Evolutionary conservation across 345 rosid species (phyloP), one percentile per base, ranked within the genome.

Genomic region (Streptanthus diversifolius): DNA sequence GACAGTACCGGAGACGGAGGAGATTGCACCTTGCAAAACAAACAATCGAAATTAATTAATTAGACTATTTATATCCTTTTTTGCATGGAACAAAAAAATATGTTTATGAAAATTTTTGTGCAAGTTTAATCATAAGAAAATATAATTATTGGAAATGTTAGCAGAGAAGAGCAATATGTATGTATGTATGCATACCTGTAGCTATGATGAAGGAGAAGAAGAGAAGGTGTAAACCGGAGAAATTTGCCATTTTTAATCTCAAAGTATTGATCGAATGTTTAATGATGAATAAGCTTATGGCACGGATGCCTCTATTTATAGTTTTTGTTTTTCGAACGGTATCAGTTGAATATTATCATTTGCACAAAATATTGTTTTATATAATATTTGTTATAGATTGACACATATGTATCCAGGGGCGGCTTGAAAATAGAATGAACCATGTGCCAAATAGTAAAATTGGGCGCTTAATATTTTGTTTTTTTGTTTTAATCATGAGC

Each of bases 121-220:
- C 13, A 32, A 32, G 1, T 36, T 3, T 53, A 6, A 13, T 53
- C 35, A 7, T 17, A 57, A 57, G 43, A 13, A 37, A 19, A 22
- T 5, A 11, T 58, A 4, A 18, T 57, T 57, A 22, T 36, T 21
- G 9, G 24, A 67, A 68, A 39, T 40, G 9, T 17, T 53, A 9
- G 7, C 21, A 27, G 19, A 19, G 41, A 44, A 41, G 35, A 9
- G 40, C 24, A 44, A n/a, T n/a, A 47, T 15, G 9, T 27, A 17
- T n/a, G n/a, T 13, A 12, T 49, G 55, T 49, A 12, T 49, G 10
- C 14, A 59, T 51, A 72, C 70, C 45, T 40, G 70, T 21, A 6
- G 70, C 47, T 10, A 72, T 53, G 63, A 72, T 10, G 76, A 53
- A 72, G 53, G 70, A 72, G 63, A 63, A 9, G 19, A 63, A 63